Base-by-base conservation (phyloP, 2,329 filamentous ascomycete genomes). In the Lithohypha guttulata region DNA sequence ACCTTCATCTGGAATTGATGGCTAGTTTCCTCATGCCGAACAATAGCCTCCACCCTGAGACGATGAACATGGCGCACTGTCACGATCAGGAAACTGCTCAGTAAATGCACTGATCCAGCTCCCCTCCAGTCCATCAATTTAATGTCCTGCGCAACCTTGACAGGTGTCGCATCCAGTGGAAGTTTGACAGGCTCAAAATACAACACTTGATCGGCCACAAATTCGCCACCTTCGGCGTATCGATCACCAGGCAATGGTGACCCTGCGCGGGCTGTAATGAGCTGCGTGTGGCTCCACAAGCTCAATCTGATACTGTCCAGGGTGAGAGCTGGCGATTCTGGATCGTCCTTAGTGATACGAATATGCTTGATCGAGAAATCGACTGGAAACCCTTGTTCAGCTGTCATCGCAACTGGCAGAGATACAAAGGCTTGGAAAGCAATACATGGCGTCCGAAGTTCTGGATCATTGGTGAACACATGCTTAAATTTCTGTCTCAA, bases 401-500 rank as follows among this genome's bases (percentile, higher is more conserved):
- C 6, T 18, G 36, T n/a, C 5, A 39, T 10, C 3, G 19, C 6
- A 19, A 22, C 17, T n/a, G 36, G 36, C 26, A 39, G 31, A 15
- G 25, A 15, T 14, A 35, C 20, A 10, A n/a, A 35, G 8, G 33
- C 33, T 15, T 25, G 4, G 33, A 35, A 35, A 4, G 33, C 20
- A 7, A 35, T 35, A 6, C 20, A 26, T 26, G 33, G 33, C 18
- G 33, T 35, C 15, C 26, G 25, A 10, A 35, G 21, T 14, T 25
- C 20, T n/a, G 33, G 33, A 26, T 35, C 33, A 11, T 22, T 30
- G 3, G 36, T 25, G 13, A 23, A 25, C 26, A 39, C 15, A 22
- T 30, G 36, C 20, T 17, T 30, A 18, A 39, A 39, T 22, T 39
- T 39, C 26, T 39, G 36, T 14, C 22, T 39, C 8, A 39, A 18